Conservation (phyloP, 352 stramenopile genomes). For the Phytophthora agathidicida region DNA sequence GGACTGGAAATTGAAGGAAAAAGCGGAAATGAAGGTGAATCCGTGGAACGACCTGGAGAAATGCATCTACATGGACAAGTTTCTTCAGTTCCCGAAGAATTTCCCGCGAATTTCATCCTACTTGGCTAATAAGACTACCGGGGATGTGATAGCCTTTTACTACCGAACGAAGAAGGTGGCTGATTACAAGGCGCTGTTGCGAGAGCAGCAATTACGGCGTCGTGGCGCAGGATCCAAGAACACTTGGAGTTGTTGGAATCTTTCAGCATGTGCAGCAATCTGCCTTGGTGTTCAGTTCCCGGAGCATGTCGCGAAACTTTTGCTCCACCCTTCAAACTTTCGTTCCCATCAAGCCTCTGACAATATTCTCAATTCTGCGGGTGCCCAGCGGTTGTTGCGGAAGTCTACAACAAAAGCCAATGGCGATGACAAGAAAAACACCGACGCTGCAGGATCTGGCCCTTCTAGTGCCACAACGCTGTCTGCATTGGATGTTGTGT, state of each 20-base stretch:
- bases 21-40: slow-evolving; percentile 87
- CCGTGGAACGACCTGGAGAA: slow-evolving; percentile 99
- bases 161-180: slow-evolving; percentile 98
- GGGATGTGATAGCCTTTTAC: slow-evolving; percentile 98
- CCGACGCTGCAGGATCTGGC: not conserved
- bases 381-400: slow-evolving; percentile 59
- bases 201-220: slow-evolving; percentile 87
- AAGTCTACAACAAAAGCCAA: slow-evolving; percentile 18
- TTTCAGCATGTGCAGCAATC: slow-evolving; percentile 83
- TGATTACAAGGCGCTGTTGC: slow-evolving; percentile 95
- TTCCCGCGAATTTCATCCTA: slow-evolving; percentile 97
- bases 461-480: slow-evolving; percentile 7
- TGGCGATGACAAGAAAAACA: not conserved
- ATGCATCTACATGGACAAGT: slow-evolving; percentile 99
- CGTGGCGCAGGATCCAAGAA: slow-evolving; percentile 87
- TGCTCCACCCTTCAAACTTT: slow-evolving; percentile 86
- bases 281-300: slow-evolving; percentile 87
- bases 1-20: slow-evolving; percentile 72
- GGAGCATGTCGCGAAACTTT: slow-evolving; percentile 57
- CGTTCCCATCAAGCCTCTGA: slow-evolving; percentile 86
- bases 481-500: slow-evolving; percentile 38
- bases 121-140: slow-evolving; percentile 95
- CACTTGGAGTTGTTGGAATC: slow-evolving; percentile 90
- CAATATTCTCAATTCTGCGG: slow-evolving; percentile 83
- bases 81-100: slow-evolving; percentile 99